Conservation (phyloP, 495 filamentous ascomycete species). For the Baudoinia panamericana region DNA sequence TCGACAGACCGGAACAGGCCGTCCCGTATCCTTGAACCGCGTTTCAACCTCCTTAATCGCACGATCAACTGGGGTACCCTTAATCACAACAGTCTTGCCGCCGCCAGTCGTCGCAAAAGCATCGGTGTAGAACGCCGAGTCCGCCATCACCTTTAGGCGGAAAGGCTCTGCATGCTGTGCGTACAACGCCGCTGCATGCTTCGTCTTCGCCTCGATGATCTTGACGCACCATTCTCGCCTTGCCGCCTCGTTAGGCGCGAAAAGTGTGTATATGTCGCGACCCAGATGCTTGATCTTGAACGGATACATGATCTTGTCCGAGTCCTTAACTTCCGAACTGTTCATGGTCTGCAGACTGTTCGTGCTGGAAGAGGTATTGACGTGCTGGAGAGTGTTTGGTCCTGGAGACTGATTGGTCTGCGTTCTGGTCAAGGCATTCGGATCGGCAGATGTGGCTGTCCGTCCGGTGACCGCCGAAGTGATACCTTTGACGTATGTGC, state of each 20-base stretch:
- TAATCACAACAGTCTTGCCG: slow-evolving; percentile 49
- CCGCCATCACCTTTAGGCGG: slow-evolving; percentile 78
- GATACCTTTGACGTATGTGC: slow-evolving; percentile 56
- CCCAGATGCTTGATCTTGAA: slow-evolving; percentile 97
- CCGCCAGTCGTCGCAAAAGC: slow-evolving; percentile 33
- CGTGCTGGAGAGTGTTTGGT: slow-evolving; percentile 49
- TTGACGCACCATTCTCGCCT: slow-evolving; percentile 83
- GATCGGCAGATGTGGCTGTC: slow-evolving; percentile 30
- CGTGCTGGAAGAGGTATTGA: slow-evolving; percentile 44
- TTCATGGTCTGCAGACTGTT: slow-evolving; percentile 39
- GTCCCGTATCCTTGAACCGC: slow-evolving; percentile 48
- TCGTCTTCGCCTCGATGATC: slow-evolving; percentile 87
- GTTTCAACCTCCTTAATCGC: slow-evolving; percentile 81
- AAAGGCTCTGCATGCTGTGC: slow-evolving; percentile 96
- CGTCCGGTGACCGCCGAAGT: slow-evolving; percentile 44
- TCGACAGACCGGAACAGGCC: slow-evolving; percentile 64
- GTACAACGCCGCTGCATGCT: slow-evolving; percentile 74
- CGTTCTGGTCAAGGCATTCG: slow-evolving; percentile 40
- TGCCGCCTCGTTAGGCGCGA: slow-evolving; percentile 57
- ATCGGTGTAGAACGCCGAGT: slow-evolving; percentile 79
- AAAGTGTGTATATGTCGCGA: slow-evolving; percentile 75
- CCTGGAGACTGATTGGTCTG: slow-evolving; percentile 39
- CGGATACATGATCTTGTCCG: slow-evolving; percentile 79
- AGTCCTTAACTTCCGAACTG: slow-evolving; percentile 43
- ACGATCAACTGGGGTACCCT: slow-evolving; percentile 81